Percentiles rank a stretch among this genome's conserved stretches.
These are phyloP conservation scores for Debaryomyces robertsiae DNA, from an alignment of 1,139 yeast genomes.

Conservation along the genomic window DNA sequence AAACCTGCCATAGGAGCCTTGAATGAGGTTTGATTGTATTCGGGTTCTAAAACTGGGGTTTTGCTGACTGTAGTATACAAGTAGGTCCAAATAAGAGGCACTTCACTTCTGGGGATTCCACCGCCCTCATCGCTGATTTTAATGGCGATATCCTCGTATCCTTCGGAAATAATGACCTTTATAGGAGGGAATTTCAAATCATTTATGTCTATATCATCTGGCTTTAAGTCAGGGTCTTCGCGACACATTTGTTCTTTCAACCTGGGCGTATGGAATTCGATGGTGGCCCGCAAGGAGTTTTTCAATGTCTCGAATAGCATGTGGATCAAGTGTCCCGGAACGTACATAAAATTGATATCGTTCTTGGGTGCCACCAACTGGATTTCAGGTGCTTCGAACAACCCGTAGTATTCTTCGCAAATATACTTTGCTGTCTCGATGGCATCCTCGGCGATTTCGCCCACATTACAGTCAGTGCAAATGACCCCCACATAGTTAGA, in stretches of 20 bases:
- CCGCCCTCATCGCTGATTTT: conserved; percentile 95
- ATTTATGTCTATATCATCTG: conserved; percentile 54
- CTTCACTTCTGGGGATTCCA: conserved; percentile 83
- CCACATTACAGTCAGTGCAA: conserved; percentile 76
- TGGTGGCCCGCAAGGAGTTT: conserved; percentile 82
- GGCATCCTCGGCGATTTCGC: conserved; percentile 80
- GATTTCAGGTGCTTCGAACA: conserved; percentile 80
- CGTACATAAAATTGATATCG: conserved; percentile 75
- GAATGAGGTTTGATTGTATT: conserved; percentile 56
- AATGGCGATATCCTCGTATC: conserved; percentile 89
- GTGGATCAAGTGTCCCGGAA: conserved; percentile 87
- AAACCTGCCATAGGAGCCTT: conserved; percentile 95
- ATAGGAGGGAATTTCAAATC: conserved; percentile 80
- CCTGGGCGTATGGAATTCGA: conserved; percentile 64
- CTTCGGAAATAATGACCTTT: conserved; percentile 87
- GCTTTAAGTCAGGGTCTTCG: conserved; percentile 45
- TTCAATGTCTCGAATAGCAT: conserved; percentile 86
- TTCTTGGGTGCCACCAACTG: conserved; percentile 72
- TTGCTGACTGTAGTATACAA: conserved; percentile 84
- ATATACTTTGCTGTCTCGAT: conserved; percentile 85
- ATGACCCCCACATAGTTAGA: conserved; percentile 78
- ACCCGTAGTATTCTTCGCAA: conserved; percentile 84
- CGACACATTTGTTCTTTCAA: conserved; percentile 41
- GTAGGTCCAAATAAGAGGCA: conserved; percentile 89
- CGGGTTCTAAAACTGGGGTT: conserved; percentile 69